These are phyloP conservation scores for Labyrinthula sp. DNA, from an alignment of 352 stramenopile genomes.

Conservation along the genomic window DNA sequence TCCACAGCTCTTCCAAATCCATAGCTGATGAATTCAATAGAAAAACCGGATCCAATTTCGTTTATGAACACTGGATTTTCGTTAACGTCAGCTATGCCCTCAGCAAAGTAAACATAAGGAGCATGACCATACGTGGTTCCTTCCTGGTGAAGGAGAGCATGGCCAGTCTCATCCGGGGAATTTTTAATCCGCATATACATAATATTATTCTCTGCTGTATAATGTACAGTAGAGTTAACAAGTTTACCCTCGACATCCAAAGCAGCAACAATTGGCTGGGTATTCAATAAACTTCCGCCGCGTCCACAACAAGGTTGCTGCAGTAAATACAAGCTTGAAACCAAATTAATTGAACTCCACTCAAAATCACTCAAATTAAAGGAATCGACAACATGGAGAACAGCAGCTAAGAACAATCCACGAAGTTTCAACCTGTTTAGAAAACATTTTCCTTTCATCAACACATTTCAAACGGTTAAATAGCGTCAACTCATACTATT, in stretches of 20 bases:
- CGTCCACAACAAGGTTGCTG: constrained; percentile 5
- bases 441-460: no score
- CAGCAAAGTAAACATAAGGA: constrained; percentile 37
- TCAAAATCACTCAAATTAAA: no score
- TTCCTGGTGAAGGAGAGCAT: constrained; percentile 21
- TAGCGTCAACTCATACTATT: no score
- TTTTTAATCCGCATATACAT: constrained; percentile 1
- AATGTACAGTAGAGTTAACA: constrained; percentile 13
- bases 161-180: constrained; percentile 2
- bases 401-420: no score
- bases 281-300: background rate
- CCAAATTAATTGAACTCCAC: no score
- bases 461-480: no score
- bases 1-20: constrained; percentile 48
- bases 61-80: constrained; percentile 53
- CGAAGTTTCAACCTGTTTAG: no score
- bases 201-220: constrained; percentile 1
- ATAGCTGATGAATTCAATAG: constrained; percentile 44
- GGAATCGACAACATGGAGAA: no score
- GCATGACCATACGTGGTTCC: background rate
- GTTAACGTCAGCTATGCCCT: constrained; percentile 48
- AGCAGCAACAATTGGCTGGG: constrained; percentile 10
- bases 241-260: constrained; percentile 11
- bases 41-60: constrained; percentile 43
- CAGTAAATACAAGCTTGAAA: no score